Percentiles rank a stretch among this genome's conserved stretches.
Evolutionary conservation across 1,284 basidiomycete species (phyloP).

Genomic region (Stereum hirsutum): DNA sequence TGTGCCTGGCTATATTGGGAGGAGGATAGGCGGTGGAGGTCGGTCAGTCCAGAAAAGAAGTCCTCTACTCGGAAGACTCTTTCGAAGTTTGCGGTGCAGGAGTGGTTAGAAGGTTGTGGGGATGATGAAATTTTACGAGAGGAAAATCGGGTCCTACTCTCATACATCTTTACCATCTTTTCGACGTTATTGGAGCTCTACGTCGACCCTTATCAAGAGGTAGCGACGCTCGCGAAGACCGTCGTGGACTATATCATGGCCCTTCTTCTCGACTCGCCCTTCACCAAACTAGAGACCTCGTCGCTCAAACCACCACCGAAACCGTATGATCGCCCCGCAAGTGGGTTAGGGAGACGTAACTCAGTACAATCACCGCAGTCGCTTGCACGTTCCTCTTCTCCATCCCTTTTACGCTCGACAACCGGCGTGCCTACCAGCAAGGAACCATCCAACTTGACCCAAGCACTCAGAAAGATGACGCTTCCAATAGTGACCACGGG

Average conservation of each 20-base stretch:
- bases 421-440: too few relatives aligned
- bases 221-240: slow-evolving; percentile 84
- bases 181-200: slow-evolving; percentile 86
- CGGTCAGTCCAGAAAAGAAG: slow-evolving; percentile 11
- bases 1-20: slow-evolving; percentile 97
- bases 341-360: slow-evolving; percentile 37
- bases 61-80: slow-evolving; percentile 54
- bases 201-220: slow-evolving; percentile 89
- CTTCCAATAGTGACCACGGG: too few relatives aligned
- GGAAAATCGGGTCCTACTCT: slow-evolving; percentile 78
- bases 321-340: background rate
- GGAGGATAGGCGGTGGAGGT: slow-evolving; percentile 58
- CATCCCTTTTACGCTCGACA: too few relatives aligned
- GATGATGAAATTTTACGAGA: slow-evolving; percentile 61
- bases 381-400: too few relatives aligned
- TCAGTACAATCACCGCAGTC: too few relatives aligned
- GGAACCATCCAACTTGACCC: too few relatives aligned
- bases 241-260: slow-evolving; percentile 92
- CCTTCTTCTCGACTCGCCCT: slow-evolving; percentile 81
- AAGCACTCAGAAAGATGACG: too few relatives aligned
- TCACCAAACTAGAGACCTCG: slow-evolving; percentile 62
- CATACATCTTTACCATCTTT: slow-evolving; percentile 91
- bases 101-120: slow-evolving; percentile 65
- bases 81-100: slow-evolving; percentile 59
- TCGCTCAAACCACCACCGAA: slow-evolving; percentile 45